These are phyloP conservation scores for Bipolaris sorokiniana DNA, from an alignment of 2,329 filamentous ascomycete genomes.

Conservation along the genomic window DNA sequence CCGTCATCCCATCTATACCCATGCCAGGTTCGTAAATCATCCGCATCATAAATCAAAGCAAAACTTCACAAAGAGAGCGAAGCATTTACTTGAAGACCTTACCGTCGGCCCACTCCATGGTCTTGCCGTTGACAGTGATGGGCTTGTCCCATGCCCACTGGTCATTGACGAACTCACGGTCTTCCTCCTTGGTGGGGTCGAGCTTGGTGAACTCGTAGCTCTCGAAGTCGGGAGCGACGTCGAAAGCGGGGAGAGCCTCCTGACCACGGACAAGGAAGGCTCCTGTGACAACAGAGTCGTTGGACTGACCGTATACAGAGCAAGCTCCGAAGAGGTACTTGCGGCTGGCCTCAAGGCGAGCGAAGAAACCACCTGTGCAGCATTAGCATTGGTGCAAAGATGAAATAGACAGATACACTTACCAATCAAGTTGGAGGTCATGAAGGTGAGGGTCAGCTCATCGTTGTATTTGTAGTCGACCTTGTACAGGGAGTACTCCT, in stretches of 20 bases:
- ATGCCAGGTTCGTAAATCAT: slow-evolving; percentile 46
- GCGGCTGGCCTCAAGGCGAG: slow-evolving; percentile 93
- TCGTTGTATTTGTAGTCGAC: slow-evolving; percentile 99
- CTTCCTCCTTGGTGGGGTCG: slow-evolving; percentile 82
- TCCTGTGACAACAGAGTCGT: slow-evolving; percentile 89
- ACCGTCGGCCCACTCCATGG: slow-evolving; percentile 84
- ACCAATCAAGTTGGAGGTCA: slow-evolving; percentile 97
- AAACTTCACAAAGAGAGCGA: slow-evolving; percentile 20
- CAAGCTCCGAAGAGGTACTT: slow-evolving; percentile 95
- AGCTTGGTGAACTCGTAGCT: slow-evolving; percentile 97
- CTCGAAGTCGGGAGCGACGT: slow-evolving; percentile 96
- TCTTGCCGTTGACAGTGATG: slow-evolving; percentile 80
- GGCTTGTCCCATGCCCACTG: slow-evolving; percentile 94
- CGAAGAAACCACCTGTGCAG: slow-evolving; percentile 80
- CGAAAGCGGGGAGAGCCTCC: slow-evolving; percentile 83
- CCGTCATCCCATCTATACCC: slow-evolving; percentile 34
- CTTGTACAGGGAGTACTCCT: slow-evolving; percentile 95
- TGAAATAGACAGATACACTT: slow-evolving; percentile 29
- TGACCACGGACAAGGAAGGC: slow-evolving; percentile 95
- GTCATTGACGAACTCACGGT: slow-evolving; percentile 83
- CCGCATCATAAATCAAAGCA: slow-evolving; percentile 40
- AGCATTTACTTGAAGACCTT: slow-evolving; percentile 96
- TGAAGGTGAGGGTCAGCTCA: slow-evolving; percentile 96
- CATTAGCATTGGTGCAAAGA: slow-evolving; percentile 19
- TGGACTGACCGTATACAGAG: slow-evolving; percentile 87